Evolutionary conservation across 148 eudicot genomes (phyloP), one percentile per base, ranked within the genome.

Genomic region (Amaranthus palmeri): DNA sequence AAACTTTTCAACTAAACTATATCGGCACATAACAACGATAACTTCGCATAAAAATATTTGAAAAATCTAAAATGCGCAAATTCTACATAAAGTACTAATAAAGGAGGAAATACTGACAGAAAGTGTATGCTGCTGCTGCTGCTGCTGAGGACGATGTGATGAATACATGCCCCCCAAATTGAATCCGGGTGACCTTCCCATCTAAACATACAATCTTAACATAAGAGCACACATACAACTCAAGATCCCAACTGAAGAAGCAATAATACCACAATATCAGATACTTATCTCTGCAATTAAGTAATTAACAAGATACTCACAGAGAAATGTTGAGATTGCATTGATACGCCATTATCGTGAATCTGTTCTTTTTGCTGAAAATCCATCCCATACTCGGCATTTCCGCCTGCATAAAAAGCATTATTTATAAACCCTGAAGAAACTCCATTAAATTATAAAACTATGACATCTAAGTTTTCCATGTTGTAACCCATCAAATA

Each of bases 111-210:
- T 78, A 80, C 90, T 87, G 67, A 81, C 89, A 60, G 98, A 87
- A 56, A 83, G 86, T 36, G 87, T 67, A 79, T 88, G 96, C 42
- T 77, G 80, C 66, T 84, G n/a, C n/a, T n/a, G n/a, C n/a, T n/a
- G 96, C 80, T 88, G 97, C 72, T 87, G 97, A 72, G 85, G 84
- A 46, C 96, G 97, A 72, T 86, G 92, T 43, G 92, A 88, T 48
- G 96, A 80, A 76, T 86, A 91, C 74, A 87, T 68, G 70, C 90
- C 95, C 61, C 98, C 92, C 74, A 95, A 78, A 75, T 84, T 95
- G 72, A 91, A 95, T 76, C 97, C 98, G 69, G 87, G 72, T 81
- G 97, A 91, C 64, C 98, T 82, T 65, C 97, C 97, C 96, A 93
- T 88, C 96, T 91, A 81, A 42, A 75, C 25, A 81, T 54, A 9